A percentile compares a stretch with the other conserved stretches of the same genome.
Conservation (phyloP, 768 basidiomycete genomes). For the Suillus luteus region DNA sequence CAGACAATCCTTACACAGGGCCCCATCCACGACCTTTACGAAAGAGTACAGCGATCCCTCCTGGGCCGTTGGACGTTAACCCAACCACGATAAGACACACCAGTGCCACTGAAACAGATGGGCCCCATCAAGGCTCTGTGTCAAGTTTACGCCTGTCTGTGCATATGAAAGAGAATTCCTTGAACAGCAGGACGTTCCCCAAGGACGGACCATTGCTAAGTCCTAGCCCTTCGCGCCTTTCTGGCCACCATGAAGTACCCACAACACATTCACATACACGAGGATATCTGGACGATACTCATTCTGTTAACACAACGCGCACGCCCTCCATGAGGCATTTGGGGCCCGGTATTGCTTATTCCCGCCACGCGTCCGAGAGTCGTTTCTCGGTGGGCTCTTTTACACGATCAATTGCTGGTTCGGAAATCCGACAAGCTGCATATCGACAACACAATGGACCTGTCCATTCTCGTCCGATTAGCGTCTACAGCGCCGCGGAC, state of each 20-base stretch:
- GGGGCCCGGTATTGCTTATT: neutral
- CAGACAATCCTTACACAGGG: slow-evolving; percentile 7
- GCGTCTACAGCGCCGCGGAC: neutral
- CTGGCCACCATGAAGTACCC: neutral
- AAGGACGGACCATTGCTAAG: neutral
- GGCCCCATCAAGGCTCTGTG: neutral
- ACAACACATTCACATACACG: neutral
- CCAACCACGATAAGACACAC: neutral
- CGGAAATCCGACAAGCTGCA: slow-evolving; percentile 1
- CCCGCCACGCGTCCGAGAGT: neutral
- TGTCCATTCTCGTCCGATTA: neutral
- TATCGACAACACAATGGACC: slow-evolving; percentile 1
- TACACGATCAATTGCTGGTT: neutral
- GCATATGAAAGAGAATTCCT: neutral
- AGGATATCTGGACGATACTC: neutral
- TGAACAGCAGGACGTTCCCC: neutral
- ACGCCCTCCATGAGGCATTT: slow-evolving; percentile 1
- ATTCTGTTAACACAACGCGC: neutral
- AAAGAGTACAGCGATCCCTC: slow-evolving; percentile 1
- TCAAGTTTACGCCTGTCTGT: slow-evolving; percentile 3
- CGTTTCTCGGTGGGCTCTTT: neutral
- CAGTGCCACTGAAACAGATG: neutral
- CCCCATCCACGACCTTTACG: neutral
- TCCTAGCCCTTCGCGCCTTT: neutral
- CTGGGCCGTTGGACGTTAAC: neutral